Conservation (phyloP, 116 monocot genomes). For the Thalassia testudinum region DNA sequence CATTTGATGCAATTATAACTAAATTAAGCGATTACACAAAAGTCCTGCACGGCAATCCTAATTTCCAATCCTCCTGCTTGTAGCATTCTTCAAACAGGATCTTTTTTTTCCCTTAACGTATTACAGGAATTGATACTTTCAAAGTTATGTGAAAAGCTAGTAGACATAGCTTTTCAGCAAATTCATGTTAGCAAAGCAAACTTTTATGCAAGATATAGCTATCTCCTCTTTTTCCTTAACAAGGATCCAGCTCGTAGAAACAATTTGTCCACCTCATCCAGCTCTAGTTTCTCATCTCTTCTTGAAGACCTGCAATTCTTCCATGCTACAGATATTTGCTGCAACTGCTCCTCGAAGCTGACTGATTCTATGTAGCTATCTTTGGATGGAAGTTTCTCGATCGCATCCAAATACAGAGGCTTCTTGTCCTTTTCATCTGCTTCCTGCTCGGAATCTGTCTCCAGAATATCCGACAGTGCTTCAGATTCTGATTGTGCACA, state of each 20-base stretch:
- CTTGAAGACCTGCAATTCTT: slow-evolving; percentile 15
- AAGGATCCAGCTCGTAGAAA: slow-evolving; percentile 69
- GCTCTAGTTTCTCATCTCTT: slow-evolving; percentile 32
- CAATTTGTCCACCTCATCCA: slow-evolving; percentile 76
- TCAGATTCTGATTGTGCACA: slow-evolving; percentile 44
- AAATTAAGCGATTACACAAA: too few relatives aligned
- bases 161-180: too few relatives aligned
- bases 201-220: too few relatives aligned
- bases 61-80: too few relatives aligned
- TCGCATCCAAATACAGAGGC: slow-evolving; percentile 53
- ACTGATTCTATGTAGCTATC: slow-evolving; percentile 21
- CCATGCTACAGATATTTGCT: slow-evolving; percentile 33
- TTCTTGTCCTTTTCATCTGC: slow-evolving; percentile 16
- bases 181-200: too few relatives aligned
- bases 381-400: slow-evolving; percentile 41
- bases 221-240: slow-evolving; percentile 39
- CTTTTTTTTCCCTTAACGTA: too few relatives aligned
- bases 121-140: too few relatives aligned
- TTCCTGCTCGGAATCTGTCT: slow-evolving; percentile 64
- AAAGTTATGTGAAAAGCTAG: too few relatives aligned
- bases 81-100: too few relatives aligned
- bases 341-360: slow-evolving; percentile 66
- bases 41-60: too few relatives aligned
- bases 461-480: slow-evolving; percentile 80
- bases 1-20: too few relatives aligned